Percentiles rank a stretch among this genome's conserved stretches.
Evolutionary conservation across 2,329 filamentous ascomycete genomes (phyloP).

Genomic region (Colletotrichum tanaceti): DNA sequence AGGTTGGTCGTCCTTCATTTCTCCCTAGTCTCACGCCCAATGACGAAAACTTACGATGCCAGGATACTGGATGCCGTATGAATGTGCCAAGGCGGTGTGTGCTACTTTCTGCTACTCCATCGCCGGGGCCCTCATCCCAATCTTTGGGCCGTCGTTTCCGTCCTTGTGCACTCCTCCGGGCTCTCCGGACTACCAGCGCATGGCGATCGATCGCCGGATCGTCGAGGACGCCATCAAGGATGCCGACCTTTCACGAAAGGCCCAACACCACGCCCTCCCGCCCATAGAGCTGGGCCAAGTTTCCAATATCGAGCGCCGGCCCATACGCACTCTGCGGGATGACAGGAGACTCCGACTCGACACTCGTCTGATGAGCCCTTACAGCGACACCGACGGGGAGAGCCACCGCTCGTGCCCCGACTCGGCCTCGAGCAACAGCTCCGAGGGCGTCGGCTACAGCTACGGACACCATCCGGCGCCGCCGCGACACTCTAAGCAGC

Average conservation of each 20-base stretch:
- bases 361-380: slow-evolving; percentile 49
- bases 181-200: slow-evolving; percentile 72
- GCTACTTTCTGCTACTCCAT: slow-evolving; percentile 90
- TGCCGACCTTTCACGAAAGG: slow-evolving; percentile 56
- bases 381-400: slow-evolving; percentile 56
- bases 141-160: slow-evolving; percentile 89
- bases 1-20: slow-evolving; percentile 68
- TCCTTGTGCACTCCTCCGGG: slow-evolving; percentile 73
- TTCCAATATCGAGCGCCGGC: slow-evolving; percentile 24
- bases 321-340: slow-evolving; percentile 41
- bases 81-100: slow-evolving; percentile 86
- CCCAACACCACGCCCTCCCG: slow-evolving; percentile 46
- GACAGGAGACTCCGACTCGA: slow-evolving; percentile 45
- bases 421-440: slow-evolving; percentile 40
- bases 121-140: slow-evolving; percentile 84
- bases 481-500: slow-evolving; percentile 6
- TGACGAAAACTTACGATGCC: neutral
- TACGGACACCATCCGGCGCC: slow-evolving; percentile 24
- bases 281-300: slow-evolving; percentile 26
- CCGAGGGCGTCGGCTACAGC: slow-evolving; percentile 31
- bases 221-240: slow-evolving; percentile 65
- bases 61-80: slow-evolving; percentile 98
- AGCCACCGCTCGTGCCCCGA: slow-evolving; percentile 45
- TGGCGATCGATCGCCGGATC: slow-evolving; percentile 72
- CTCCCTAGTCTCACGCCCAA: neutral